Conservation (phyloP, 495 filamentous ascomycete genomes). For the Neurospora sp. region DNA sequence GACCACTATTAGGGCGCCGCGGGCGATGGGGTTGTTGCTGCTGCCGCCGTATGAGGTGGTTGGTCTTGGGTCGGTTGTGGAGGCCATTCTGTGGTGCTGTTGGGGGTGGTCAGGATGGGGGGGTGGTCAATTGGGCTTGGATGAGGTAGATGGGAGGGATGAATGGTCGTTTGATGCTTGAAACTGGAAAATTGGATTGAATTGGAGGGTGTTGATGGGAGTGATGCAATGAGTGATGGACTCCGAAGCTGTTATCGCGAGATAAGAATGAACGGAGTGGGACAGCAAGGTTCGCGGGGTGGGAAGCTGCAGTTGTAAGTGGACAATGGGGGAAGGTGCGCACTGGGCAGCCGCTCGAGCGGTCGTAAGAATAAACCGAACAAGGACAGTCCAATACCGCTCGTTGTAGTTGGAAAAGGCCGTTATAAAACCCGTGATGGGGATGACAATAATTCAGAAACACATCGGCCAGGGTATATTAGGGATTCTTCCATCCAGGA, state of each 20-base stretch:
- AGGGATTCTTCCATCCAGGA: too few species aligned
- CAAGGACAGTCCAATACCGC: too few species aligned
- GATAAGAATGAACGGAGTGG: background rate
- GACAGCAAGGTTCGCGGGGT: background rate
- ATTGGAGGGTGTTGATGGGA: background rate
- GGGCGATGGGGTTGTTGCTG: slow-evolving; percentile 11
- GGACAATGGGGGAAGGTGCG: too few species aligned
- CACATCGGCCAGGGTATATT: too few species aligned
- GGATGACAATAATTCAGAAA: too few species aligned
- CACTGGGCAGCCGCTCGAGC: too few species aligned
- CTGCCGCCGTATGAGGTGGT: background rate
- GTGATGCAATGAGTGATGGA: background rate
- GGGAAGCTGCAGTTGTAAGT: background rate
- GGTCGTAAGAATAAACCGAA: too few species aligned
- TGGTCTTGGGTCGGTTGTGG: background rate
- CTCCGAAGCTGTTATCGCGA: background rate
- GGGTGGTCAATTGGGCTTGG: background rate
- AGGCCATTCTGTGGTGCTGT: background rate
- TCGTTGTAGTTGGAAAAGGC: too few species aligned
- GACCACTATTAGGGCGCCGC: slow-evolving; percentile 76
- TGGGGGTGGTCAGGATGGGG: background rate
- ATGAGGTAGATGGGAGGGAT: background rate
- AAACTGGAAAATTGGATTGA: background rate
- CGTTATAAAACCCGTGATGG: too few species aligned
- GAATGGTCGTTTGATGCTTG: background rate